A percentile compares a stretch with the other conserved stretches of the same genome.
These are phyloP conservation scores for Canavalia ensiformis DNA, from an alignment of 306 rosid genomes.

Conservation along the genomic window DNA sequence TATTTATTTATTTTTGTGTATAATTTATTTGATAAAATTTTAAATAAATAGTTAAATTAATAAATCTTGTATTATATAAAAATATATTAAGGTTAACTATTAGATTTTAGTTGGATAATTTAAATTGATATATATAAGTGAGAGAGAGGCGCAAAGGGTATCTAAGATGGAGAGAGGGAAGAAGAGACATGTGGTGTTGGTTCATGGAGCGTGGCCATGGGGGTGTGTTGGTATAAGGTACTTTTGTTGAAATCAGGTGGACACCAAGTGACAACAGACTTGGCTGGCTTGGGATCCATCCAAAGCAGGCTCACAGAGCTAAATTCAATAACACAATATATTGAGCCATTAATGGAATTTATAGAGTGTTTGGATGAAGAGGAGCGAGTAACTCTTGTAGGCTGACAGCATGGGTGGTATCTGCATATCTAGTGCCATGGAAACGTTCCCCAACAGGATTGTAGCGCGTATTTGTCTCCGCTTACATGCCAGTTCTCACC, in stretches of 20 bases:
- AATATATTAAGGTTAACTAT: too few species aligned
- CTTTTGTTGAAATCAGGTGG: slow-evolving; percentile 52
- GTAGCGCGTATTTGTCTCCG: slow-evolving; percentile 59
- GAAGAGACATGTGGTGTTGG: slow-evolving; percentile 59
- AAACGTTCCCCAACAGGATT: slow-evolving; percentile 61
- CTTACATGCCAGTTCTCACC: slow-evolving; percentile 53
- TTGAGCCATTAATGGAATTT: slow-evolving; percentile 59
- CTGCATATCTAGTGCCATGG: slow-evolving; percentile 65
- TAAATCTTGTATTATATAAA: too few species aligned
- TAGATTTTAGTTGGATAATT: too few species aligned
- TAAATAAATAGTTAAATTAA: too few species aligned
- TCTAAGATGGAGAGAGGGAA: slow-evolving; percentile 16
- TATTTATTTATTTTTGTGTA: too few species aligned
- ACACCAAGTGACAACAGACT: slow-evolving; percentile 63
- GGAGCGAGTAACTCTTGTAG: slow-evolving; percentile 66
- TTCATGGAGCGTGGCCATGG: slow-evolving; percentile 74
- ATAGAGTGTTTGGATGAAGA: slow-evolving; percentile 48
- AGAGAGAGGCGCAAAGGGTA: not conserved
- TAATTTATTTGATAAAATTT: too few species aligned
- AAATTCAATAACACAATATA: slow-evolving; percentile 49
- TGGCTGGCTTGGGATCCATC: slow-evolving; percentile 67
- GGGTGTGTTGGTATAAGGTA: slow-evolving; percentile 72
- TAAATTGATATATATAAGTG: too few species aligned
- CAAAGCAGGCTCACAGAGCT: slow-evolving; percentile 49
- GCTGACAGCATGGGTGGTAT: slow-evolving; percentile 66